Evolutionary conservation across 129 eudicot genomes (phyloP).

Genomic region (Ambrosia trifida): DNA sequence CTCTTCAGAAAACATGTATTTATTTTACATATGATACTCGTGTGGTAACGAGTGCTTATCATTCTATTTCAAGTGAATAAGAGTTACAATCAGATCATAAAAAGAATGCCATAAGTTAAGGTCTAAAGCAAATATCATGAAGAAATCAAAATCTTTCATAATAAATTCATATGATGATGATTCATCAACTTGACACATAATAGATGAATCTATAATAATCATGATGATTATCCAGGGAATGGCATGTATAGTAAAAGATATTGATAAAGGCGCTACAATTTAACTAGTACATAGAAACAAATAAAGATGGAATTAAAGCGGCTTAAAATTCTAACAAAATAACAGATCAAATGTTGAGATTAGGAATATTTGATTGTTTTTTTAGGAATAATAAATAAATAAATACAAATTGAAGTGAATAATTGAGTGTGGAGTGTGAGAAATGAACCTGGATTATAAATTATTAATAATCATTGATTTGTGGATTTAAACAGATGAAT

Average conservation of each 20-base stretch:
- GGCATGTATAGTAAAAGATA: neutral
- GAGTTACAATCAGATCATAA: neutral
- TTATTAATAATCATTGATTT: conserved; percentile 1
- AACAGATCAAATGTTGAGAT: neutral
- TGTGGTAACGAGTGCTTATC: no score
- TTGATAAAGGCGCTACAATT: no score
- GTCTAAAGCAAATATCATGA: neutral
- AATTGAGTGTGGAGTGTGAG: neutral
- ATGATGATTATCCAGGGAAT: neutral
- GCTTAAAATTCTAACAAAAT: no score
- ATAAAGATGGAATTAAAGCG: no score
- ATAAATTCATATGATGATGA: no score
- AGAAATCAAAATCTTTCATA: no score
- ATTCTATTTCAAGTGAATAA: no score
- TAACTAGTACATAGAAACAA: no score
- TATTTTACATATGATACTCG: no score
- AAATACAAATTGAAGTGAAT: neutral
- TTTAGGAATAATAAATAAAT: neutral
- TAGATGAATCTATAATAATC: neutral
- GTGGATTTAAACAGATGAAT: conserved; percentile 10
- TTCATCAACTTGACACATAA: neutral
- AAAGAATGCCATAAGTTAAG: neutral
- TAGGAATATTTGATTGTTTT: neutral
- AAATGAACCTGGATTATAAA: neutral
- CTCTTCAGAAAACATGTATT: no score